Conservation (phyloP, 495 filamentous ascomycete genomes). For the Penicillium waksmanii region DNA sequence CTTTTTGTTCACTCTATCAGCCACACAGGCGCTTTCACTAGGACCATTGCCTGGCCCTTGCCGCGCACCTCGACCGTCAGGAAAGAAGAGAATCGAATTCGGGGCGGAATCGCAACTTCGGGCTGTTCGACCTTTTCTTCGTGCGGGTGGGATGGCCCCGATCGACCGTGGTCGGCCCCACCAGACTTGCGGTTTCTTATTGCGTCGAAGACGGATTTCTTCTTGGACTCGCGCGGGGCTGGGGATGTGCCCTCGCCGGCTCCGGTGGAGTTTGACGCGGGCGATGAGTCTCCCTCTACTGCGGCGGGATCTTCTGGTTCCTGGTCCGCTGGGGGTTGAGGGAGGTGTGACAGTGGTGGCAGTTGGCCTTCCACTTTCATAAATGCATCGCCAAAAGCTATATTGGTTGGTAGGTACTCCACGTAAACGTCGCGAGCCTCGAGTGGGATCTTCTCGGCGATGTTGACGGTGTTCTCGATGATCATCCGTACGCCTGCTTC, state of each 20-base stretch:
- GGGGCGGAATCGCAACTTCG: slow-evolving; percentile 23
- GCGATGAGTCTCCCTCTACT: slow-evolving; percentile 46
- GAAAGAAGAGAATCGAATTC: slow-evolving; percentile 82
- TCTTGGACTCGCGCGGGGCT: slow-evolving; percentile 18
- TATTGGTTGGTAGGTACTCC: slow-evolving; percentile 78
- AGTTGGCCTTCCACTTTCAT: slow-evolving; percentile 87
- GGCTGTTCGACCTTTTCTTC: slow-evolving; percentile 20
- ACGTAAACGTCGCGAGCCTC: slow-evolving; percentile 92
- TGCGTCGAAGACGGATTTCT: slow-evolving; percentile 51
- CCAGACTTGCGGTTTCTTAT: slow-evolving; percentile 48
- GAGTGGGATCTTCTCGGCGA: slow-evolving; percentile 82
- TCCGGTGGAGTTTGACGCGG: slow-evolving; percentile 29
- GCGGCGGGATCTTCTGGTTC: slow-evolving; percentile 25
- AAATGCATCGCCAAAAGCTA: slow-evolving; percentile 61
- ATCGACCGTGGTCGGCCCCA: slow-evolving; percentile 14
- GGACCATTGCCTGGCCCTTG: slow-evolving; percentile 63
- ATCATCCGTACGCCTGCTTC: slow-evolving; percentile 87
- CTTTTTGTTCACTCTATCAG: slow-evolving; percentile 44
- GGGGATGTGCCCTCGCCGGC: slow-evolving; percentile 35
- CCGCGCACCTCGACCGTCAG: slow-evolving; percentile 80
- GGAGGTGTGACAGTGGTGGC: slow-evolving; percentile 66
- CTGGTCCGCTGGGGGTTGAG: slow-evolving; percentile 33
- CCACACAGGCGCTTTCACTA: slow-evolving; percentile 93
- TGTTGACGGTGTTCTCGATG: slow-evolving; percentile 85
- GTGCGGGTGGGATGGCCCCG: slow-evolving; percentile 9